These are phyloP conservation scores for Juncus effusus DNA, from an alignment of 176 grass and related monocot species.

Conservation along the genomic window DNA sequence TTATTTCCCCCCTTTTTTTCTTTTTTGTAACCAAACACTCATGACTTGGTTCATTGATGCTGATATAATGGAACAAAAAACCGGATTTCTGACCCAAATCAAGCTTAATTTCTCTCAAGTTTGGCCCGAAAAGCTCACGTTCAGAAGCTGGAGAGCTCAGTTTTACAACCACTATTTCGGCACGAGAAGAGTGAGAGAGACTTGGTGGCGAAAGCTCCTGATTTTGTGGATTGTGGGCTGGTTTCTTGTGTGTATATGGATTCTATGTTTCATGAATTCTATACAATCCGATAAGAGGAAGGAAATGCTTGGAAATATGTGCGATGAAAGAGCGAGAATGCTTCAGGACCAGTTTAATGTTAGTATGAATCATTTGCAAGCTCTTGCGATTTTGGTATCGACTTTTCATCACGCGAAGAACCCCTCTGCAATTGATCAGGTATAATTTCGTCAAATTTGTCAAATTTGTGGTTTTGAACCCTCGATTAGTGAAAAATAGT, in stretches of 20 bases:
- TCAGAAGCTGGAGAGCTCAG: conserved; percentile 42
- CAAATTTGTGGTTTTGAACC: background rate
- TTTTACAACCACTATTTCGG: conserved; percentile 44
- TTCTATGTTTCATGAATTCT: conserved; percentile 33
- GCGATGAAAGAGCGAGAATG: conserved; percentile 90
- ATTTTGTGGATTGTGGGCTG: conserved; percentile 41
- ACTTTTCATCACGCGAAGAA: conserved; percentile 86
- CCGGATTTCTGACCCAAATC: conserved; percentile 23
- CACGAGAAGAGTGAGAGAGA: conserved; percentile 32
- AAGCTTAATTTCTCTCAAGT: conserved; percentile 33
- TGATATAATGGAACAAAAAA: conserved; percentile 41
- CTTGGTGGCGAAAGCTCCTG: conserved; percentile 41
- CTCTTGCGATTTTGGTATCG: conserved; percentile 84
- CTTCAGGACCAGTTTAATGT: conserved; percentile 99
- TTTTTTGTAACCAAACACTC: conserved; percentile 26
- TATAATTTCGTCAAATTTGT: background rate
- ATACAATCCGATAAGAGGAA: conserved; percentile 47
- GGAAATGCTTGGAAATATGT: conserved; percentile 79
- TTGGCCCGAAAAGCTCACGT: conserved; percentile 51
- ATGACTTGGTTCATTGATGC: conserved; percentile 54
- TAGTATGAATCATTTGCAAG: conserved; percentile 97
- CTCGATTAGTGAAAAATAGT: background rate
- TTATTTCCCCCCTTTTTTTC: conserved; percentile 17
- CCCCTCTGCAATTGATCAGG: conserved; percentile 95
- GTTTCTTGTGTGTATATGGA: background rate